Base-by-base conservation (phyloP, 176 grass and related monocot genomes). In the Rhipidocladum racemiflorum region DNA sequence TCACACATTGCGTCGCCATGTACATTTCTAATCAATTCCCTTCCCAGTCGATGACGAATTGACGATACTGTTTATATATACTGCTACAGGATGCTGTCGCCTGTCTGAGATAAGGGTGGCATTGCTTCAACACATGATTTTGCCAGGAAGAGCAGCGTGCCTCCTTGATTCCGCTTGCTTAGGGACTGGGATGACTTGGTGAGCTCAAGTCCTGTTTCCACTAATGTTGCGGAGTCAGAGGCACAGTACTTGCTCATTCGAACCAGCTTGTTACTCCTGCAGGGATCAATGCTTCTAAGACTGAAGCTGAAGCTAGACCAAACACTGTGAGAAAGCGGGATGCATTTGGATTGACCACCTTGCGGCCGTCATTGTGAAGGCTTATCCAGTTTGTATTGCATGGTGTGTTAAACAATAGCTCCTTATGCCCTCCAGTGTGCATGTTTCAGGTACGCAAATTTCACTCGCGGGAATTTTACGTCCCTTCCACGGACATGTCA, bases 81-180 rank as follows among this genome's bases (percentile, higher is more conserved):
- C 67, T 86, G 75, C 68, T 72, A 6, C 43, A 14, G 16, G 53
- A 70, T 14, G 42, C 40, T 69, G 20, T 35, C 43, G 43, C 42
- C 21, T 59, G 18, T 34, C 20, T 45, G 17, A 57, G 72, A 20
- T 35, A 55, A 36, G 28, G 53, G 20, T 45, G 15, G 2, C 65
- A 70, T 29, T 71, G 74, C 14, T 53, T 53, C 7, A 25, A 38
- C 38, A 69, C 83, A 46, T 27, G 27, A 61, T 46, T 70, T 85
- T 85, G 36, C 24, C 50, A 15, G 51, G 34, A 71, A 24, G 32
- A n/a, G 17, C 28, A 50, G 13, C 35, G 18, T 53, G 46, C 38
- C 23, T 61, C 34, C 15, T 14, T 45, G 63, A 54, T 60, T 56
- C 38, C 50, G 34, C 62, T 12, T 61, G 40, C 48, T n/a, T 54